Conservation (phyloP, 305 asterid species). For the Withania somnifera region DNA sequence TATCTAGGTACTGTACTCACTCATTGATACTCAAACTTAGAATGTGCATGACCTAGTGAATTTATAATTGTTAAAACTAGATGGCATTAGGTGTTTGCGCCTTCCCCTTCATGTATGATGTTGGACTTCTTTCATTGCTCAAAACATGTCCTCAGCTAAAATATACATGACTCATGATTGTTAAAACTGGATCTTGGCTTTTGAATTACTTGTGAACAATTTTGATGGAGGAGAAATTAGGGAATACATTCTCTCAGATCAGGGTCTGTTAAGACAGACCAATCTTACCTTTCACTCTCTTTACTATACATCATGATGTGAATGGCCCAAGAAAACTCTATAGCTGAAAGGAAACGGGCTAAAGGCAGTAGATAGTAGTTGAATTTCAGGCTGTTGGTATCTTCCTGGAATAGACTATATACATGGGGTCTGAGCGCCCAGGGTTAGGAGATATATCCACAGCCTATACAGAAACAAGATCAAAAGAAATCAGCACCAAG, state of each 20-base stretch:
- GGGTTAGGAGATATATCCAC: slow-evolving; percentile 91
- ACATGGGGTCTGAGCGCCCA: slow-evolving; percentile 88
- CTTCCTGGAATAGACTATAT: slow-evolving; percentile 75
- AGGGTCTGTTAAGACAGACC: neutral
- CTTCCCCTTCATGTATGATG: neutral
- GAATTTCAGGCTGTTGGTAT: slow-evolving; percentile 36
- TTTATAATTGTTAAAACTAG: neutral
- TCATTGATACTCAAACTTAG: too few species aligned
- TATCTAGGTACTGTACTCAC: too few species aligned
- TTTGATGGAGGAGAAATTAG: neutral
- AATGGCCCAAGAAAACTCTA: neutral
- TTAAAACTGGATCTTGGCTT: neutral
- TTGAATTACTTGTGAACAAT: neutral
- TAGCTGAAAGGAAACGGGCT: slow-evolving; percentile 2
- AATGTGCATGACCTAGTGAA: too few species aligned
- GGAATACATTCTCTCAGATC: neutral
- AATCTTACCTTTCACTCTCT: neutral
- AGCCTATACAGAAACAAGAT: slow-evolving; percentile 32
- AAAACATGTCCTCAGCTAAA: neutral
- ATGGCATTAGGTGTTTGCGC: neutral
- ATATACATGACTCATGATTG: neutral
- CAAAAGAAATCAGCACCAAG: neutral
- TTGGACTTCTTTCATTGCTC: neutral
- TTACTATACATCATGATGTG: neutral
- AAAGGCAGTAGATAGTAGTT: neutral